Percentiles rank a stretch among this genome's conserved stretches.
phyloP scores from a whole-genome alignment of 139 green algal species.

The Chlorella sp. region DNA sequence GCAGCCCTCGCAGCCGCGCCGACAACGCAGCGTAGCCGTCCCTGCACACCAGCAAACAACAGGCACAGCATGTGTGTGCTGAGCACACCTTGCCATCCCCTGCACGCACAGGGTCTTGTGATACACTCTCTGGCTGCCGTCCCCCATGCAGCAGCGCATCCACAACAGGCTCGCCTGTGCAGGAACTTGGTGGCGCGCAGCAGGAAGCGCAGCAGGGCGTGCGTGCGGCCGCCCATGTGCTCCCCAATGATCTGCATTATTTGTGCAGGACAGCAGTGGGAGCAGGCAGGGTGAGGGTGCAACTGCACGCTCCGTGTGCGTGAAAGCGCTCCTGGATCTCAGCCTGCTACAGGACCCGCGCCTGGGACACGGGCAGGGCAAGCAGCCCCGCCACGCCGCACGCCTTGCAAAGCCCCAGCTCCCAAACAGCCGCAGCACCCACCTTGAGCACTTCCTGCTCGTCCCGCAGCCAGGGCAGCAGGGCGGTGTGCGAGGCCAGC shows the following conservation, averaged over 20 bases:
- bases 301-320: too few species aligned
- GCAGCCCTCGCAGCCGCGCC: slow-evolving; percentile 36
- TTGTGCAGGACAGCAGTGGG: background rate
- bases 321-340: too few species aligned
- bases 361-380: too few species aligned
- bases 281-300: background rate
- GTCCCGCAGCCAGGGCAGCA: slow-evolving; percentile 45
- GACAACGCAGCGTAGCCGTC: slow-evolving; percentile 34
- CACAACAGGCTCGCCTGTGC: background rate
- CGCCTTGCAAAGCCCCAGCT: too few species aligned
- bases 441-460: slow-evolving; percentile 32
- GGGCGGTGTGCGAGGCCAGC: slow-evolving; percentile 36
- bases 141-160: too few species aligned
- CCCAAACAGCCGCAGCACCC: background rate
- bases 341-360: too few species aligned
- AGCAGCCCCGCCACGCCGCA: too few species aligned
- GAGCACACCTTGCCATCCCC: too few species aligned
- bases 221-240: slow-evolving; percentile 49
- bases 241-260: slow-evolving; percentile 40
- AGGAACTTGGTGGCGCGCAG: slow-evolving; percentile 22
- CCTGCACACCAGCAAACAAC: background rate
- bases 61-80: slow-evolving; percentile 13
- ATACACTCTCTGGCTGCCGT: too few species aligned
- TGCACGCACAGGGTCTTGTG: too few species aligned
- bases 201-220: slow-evolving; percentile 30